Evolutionary conservation across 129 eudicot genomes (phyloP), one percentile per base, ranked within the genome.

Genomic region (Tagetes patula): DNA sequence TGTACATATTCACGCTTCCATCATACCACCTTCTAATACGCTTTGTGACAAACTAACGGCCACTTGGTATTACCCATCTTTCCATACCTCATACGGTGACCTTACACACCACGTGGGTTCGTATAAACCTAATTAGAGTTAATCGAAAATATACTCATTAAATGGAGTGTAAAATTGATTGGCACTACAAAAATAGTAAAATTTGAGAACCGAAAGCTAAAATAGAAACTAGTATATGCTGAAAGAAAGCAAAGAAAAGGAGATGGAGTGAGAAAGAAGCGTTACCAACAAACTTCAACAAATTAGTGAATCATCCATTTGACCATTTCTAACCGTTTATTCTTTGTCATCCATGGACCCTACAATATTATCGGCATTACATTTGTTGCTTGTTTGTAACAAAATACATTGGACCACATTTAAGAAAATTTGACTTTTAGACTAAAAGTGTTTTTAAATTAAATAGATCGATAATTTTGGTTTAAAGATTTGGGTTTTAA

Each of bases 311-410:
- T 27, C 62, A 55, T 12, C 34, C 62, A 55, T 55, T 55, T 55
- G 30, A 11, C 34, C 62, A 55, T 55, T 55, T 55, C 62, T 55
- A 55, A 55, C 62, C 62, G 62, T 55, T n/a, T 52, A 27, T 55
- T 55, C 34, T 0, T 55, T 27, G 62, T 55, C 62, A 55, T 55
- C 37, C 62, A 55, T 55, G 62, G 62, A 30, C 62, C 61, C 37
- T 36, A 52, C 58, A 55, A 31, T 55, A 11, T 55, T 55, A 55
- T 55, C 8, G 37, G 36, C 61, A 3, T 54, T 54, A 54, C 33
- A 20, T 54, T 27, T 54, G 61, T 54, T 54, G 34, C 31, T 6
- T 54, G 4, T n/a, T 52, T 52, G 31, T n/a, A n/a, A 1, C 13
- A 49, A 11, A 49, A 11, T 49, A 49, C 4, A 49, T 3, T 10